Evolutionary conservation across 2,329 filamentous ascomycete genomes (phyloP).

Genomic region (Chrysosporium keratinophilum): DNA sequence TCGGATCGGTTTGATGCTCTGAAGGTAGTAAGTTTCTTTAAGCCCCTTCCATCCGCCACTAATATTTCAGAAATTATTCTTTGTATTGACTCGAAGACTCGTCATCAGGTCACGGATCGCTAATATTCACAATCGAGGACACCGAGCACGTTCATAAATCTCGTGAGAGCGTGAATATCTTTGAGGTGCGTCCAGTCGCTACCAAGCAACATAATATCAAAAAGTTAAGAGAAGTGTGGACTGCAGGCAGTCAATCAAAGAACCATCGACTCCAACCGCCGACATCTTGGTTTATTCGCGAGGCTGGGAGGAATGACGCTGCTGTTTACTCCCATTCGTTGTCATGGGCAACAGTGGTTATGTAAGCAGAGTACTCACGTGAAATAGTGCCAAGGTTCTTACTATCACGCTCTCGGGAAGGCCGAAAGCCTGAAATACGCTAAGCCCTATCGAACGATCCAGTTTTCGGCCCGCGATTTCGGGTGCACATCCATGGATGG

Average conservation of each 20-base stretch:
- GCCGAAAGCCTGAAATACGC: neutral
- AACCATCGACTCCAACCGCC: neutral
- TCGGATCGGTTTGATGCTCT: neutral
- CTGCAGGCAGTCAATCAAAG: too few species aligned
- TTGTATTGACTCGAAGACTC: neutral
- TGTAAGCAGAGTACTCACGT: neutral
- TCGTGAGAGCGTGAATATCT: too few species aligned
- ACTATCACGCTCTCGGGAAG: neutral
- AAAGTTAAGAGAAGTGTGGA: too few species aligned
- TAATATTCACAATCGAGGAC: too few species aligned
- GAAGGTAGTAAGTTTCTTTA: neutral
- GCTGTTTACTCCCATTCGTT: constrained; percentile 10
- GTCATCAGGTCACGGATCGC: neutral
- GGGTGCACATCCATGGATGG: too few species aligned
- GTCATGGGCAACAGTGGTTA: constrained; percentile 8
- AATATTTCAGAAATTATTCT: neutral
- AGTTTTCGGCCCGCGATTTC: neutral
- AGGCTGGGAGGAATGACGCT: constrained; percentile 10
- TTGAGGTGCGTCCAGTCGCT: too few species aligned
- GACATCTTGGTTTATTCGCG: neutral
- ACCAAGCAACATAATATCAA: too few species aligned
- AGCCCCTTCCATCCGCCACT: neutral
- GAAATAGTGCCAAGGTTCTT: neutral
- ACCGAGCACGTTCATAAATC: too few species aligned
- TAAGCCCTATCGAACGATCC: constrained; percentile 3